These are phyloP conservation scores for Rutstroemia sp. DNA, from an alignment of 2,329 filamentous ascomycete genomes.

Conservation along the genomic window DNA sequence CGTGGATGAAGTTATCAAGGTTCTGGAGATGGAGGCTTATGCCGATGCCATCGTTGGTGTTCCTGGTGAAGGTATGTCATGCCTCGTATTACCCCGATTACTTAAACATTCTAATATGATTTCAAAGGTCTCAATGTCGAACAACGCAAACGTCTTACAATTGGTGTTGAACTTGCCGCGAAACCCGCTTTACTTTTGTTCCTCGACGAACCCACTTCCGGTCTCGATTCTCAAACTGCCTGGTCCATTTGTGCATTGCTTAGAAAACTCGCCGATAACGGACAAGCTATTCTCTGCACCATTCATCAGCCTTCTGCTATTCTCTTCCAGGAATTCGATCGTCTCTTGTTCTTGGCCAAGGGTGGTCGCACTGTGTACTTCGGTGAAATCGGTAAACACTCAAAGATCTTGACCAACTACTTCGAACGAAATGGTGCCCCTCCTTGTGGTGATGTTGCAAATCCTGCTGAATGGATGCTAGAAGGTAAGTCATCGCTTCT, in stretches of 20 bases:
- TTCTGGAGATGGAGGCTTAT: conserved; percentile 84
- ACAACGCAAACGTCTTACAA: conserved; percentile 72
- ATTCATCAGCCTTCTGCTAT: conserved; percentile 97
- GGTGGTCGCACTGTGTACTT: conserved; percentile 78
- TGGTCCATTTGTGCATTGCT: conserved; percentile 87
- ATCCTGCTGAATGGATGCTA: conserved; percentile 78
- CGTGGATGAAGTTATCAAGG: conserved; percentile 82
- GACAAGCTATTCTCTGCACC: conserved; percentile 91
- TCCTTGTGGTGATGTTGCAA: conserved; percentile 58
- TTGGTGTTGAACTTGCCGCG: conserved; percentile 87
- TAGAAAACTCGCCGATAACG: conserved; percentile 80
- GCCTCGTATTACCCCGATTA: neutral
- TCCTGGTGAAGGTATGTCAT: conserved; percentile 58
- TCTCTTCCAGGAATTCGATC: conserved; percentile 86
- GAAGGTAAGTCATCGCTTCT: conserved; percentile 30
- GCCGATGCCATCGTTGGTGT: conserved; percentile 88
- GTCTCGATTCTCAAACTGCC: conserved; percentile 86
- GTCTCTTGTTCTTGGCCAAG: conserved; percentile 68
- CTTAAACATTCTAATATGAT: neutral
- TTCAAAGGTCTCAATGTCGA: conserved; percentile 55
- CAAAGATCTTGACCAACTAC: conserved; percentile 60
- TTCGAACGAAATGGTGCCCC: conserved; percentile 67
- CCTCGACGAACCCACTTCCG: conserved; percentile 90
- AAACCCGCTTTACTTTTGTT: conserved; percentile 87
- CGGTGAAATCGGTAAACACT: conserved; percentile 68